Evolutionary conservation across 192 early-diverging fungal species (phyloP), one percentile per base, ranked within the genome.

Genomic region (Podila horticola): DNA sequence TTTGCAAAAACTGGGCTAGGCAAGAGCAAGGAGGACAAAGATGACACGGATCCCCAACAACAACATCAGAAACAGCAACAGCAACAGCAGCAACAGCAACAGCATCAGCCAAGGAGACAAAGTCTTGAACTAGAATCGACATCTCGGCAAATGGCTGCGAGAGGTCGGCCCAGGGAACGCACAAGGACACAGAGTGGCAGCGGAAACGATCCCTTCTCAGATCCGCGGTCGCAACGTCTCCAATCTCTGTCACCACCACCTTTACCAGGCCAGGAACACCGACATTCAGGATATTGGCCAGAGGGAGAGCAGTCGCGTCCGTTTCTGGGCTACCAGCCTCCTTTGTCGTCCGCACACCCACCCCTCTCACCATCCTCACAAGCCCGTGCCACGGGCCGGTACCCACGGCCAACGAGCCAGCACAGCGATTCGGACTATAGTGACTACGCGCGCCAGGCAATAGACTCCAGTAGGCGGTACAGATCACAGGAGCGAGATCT

Each of bases 211-310:
- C 50, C 48, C 17, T 64, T 64, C 24, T 10, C 24, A 33, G 69
- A 72, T 36, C 60, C 64, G 13, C 48, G 30, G 28, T 31, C 62
- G 5, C 70, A 22, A 5, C 52, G 71, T 4, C 30, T 65, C 10
- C 70, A 81, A 12, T 81, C 76, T 6, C 66, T 79, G 0, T 79
- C 77, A 38, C 71, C 77, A 8, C 66, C 77, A 17, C 70, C 77
- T 2, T 24, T 33, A 49, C 57, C 52, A 2, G 71, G 71, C 10
- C 71, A 73, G 30, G 66, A 69, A 33, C 62, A 61, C 19, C 36
- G 62, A 19, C 31, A 30, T 13, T 73, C 77, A 2, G 24, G 41
- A 45, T 45, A 45, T 4, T 45, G 41, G 41, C 28, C 50, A 20
- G 19, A 38, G 22, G 41, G 41, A 3, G 74, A 76, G 9, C 74